Base-by-base conservation (phyloP, 2,329 filamentous ascomycete genomes). In the Diaporthe vexans region DNA sequence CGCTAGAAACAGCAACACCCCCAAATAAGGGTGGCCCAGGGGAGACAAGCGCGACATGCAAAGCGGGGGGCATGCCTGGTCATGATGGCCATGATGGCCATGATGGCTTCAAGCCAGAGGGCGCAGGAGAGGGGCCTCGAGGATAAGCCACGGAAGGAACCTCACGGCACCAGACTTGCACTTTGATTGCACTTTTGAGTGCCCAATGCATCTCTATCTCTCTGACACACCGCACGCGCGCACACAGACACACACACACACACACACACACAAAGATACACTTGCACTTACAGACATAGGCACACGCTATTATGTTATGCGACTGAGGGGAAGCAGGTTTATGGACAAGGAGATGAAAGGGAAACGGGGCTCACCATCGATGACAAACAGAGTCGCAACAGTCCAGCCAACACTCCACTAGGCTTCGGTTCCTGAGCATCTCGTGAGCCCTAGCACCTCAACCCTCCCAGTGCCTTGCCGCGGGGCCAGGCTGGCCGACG, bases 71-170 rank as follows among this genome's bases (percentile, higher is more conserved):
- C 19, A 43, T 71, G 56, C 56, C 24, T 61, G 69, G 11, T 52
- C 33, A 35, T 71, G 69, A 72, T 72, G 69, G 57, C 69, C 33
- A 35, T 71, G 69, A 72, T 61, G 69, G 11, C 40, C 33, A 35
- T 71, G 69, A 72, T 72, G 69, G 57, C 69, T 61, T 72, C 69
- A 72, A 35, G 15, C 40, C 48, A 24, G 21, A 59, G 46, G 6
- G 6, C 6, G 40, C 15, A 6, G 6, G 13, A 43, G 17, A 17
- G 40, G 15, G 40, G 15, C 69, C 33, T 52, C 33, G 68, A 40
- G 24, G 21, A 37, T 37, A 43, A 10, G 40, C 58, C 40, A 8
- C 46, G n/a, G n/a, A n/a, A n/a, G 7, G 46, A n/a, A 46, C 40
- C 10, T 9, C 43, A 52, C 19, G 10, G 61, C 35, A 35, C 43